phyloP scores from a whole-genome alignment of 2,329 filamentous ascomycete species.

The Ilyonectria mors-panacis region DNA sequence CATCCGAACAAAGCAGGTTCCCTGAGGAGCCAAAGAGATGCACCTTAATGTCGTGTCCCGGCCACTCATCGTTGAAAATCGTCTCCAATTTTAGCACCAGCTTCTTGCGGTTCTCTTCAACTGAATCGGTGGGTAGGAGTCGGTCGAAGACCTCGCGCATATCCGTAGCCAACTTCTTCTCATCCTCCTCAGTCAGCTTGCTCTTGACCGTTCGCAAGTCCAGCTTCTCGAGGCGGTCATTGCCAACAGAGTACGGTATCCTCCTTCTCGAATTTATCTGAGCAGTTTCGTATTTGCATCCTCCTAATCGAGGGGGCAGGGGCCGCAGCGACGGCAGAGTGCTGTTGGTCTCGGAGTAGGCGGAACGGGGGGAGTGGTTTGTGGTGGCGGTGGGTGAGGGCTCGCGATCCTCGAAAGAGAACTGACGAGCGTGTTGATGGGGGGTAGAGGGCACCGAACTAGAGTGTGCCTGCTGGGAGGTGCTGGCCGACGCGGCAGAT shows the following conservation, averaged over 20 bases:
- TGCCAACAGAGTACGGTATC: constrained; percentile 93
- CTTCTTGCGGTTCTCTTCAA: constrained; percentile 80
- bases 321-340: constrained; percentile 78
- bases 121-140: constrained; percentile 85
- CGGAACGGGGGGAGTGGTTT: constrained; percentile 90
- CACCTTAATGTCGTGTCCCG: constrained; percentile 89
- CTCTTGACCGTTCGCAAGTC: constrained; percentile 81
- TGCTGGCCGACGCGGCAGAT: constrained; percentile 49
- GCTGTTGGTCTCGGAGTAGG: constrained; percentile 89
- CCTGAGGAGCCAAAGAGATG: constrained; percentile 98
- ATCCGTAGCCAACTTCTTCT: constrained; percentile 81
- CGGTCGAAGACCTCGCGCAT: constrained; percentile 89
- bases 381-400: constrained; percentile 85
- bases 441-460: constrained; percentile 95
- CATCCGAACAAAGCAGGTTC: constrained; percentile 93
- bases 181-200: constrained; percentile 79
- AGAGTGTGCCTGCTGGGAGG: constrained; percentile 69
- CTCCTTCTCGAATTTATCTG: constrained; percentile 85
- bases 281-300: constrained; percentile 92
- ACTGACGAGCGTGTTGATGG: constrained; percentile 87
- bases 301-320: constrained; percentile 70
- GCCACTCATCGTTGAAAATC: constrained; percentile 92
- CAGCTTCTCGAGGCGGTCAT: constrained; percentile 80
- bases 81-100: constrained; percentile 91
- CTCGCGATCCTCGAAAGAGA: constrained; percentile 82